Evolutionary conservation across 768 basidiomycete species (phyloP).

Genomic region (Lepiota venenata): DNA sequence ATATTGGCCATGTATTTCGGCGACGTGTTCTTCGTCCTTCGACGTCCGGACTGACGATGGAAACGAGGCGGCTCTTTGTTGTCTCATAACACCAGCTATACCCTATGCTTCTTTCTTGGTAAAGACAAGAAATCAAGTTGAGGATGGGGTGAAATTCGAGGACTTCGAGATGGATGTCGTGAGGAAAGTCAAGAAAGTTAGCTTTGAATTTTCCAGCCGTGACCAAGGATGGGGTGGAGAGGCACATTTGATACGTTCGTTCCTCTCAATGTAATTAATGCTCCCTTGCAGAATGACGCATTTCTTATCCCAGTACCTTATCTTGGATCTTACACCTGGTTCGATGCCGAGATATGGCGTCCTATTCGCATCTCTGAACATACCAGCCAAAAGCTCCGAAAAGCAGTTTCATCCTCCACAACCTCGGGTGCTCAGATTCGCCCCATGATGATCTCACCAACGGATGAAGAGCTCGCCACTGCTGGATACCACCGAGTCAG

Average conservation of each 20-base stretch:
- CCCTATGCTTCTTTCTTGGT: background rate
- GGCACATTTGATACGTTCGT: constrained; percentile 15
- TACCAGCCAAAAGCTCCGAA: no score
- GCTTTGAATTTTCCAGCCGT: constrained; percentile 17
- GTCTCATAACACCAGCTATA: constrained; percentile 15
- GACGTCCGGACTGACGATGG: background rate
- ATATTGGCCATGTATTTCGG: constrained; percentile 17
- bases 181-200: constrained; percentile 13
- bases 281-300: background rate
- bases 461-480: background rate
- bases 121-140: background rate
- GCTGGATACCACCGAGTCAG: background rate
- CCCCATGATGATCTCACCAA: constrained; percentile 1
- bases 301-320: constrained; percentile 21
- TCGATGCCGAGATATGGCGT: constrained; percentile 22
- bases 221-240: constrained; percentile 33
- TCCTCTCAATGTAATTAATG: background rate
- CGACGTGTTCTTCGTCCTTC: background rate
- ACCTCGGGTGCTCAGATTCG: background rate
- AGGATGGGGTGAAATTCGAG: background rate
- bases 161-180: background rate
- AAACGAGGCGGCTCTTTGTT: constrained; percentile 2
- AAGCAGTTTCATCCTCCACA: background rate
- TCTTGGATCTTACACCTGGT: constrained; percentile 29
- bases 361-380: background rate